Conservation (phyloP, 352 stramenopile species). For the Phytopythium delawarense region DNA sequence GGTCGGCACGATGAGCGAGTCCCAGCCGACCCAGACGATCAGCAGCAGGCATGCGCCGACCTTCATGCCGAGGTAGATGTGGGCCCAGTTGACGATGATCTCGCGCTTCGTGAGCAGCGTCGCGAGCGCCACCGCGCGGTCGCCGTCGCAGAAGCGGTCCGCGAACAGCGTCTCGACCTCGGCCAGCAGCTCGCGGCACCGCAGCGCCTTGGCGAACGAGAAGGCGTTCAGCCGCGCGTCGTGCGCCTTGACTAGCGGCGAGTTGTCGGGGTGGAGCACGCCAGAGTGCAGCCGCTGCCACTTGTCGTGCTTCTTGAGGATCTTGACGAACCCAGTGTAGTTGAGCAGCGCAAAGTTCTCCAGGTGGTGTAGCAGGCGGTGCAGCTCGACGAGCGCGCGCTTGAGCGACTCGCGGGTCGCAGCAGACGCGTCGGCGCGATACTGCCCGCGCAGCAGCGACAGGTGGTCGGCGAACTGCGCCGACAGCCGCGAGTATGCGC, state of each 20-base stretch:
- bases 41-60: slow-evolving; percentile 73
- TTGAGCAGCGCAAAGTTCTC: slow-evolving; percentile 98
- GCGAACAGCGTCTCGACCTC: slow-evolving; percentile 69
- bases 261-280: slow-evolving; percentile 26
- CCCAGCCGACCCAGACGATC: slow-evolving; percentile 94
- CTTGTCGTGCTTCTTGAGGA: slow-evolving; percentile 97
- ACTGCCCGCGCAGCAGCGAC: slow-evolving; percentile 68
- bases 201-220: slow-evolving; percentile 51
- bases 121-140: slow-evolving; percentile 62
- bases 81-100: slow-evolving; percentile 69
- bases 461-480: slow-evolving; percentile 84
- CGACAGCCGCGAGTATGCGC: slow-evolving; percentile 87
- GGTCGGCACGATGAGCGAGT: slow-evolving; percentile 85
- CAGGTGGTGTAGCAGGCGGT: slow-evolving; percentile 92
- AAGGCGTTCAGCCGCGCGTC: slow-evolving; percentile 46
- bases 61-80: slow-evolving; percentile 87
- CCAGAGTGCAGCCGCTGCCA: slow-evolving; percentile 9
- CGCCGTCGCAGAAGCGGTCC: slow-evolving; percentile 72
- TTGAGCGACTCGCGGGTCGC: slow-evolving; percentile 88
- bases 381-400: slow-evolving; percentile 91
- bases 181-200: slow-evolving; percentile 44
- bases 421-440: slow-evolving; percentile 50
- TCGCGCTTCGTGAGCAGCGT: slow-evolving; percentile 79
- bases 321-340: slow-evolving; percentile 98
- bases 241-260: slow-evolving; percentile 32